Percentiles rank a stretch among this genome's conserved stretches.
Evolutionary conservation across 1,139 yeast genomes (phyloP).

Genomic region (Nakaseomyces kungkrabaensis): DNA sequence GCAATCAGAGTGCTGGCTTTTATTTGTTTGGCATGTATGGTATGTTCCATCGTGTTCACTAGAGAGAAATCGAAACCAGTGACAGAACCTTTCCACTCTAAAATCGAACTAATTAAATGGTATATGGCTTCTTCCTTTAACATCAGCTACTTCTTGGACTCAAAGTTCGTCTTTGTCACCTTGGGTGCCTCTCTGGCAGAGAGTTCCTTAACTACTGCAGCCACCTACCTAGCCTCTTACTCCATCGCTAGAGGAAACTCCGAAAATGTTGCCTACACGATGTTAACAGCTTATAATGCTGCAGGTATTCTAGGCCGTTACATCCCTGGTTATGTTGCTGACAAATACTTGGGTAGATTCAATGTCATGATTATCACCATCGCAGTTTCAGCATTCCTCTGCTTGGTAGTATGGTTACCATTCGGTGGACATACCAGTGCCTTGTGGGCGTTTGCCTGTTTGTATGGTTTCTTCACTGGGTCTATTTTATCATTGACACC

Average conservation of each 20-base stretch:
- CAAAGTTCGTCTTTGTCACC: slow-evolving; percentile 33
- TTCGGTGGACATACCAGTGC: slow-evolving; percentile 28
- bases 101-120: slow-evolving; percentile 19
- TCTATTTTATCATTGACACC: slow-evolving; percentile 38
- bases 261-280: slow-evolving; percentile 41
- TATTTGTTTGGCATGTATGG: slow-evolving; percentile 36
- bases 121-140: slow-evolving; percentile 25
- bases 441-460: slow-evolving; percentile 29
- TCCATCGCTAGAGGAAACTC: slow-evolving; percentile 35
- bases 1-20: slow-evolving; percentile 50
- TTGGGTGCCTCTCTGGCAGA: slow-evolving; percentile 43
- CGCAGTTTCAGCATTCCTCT: slow-evolving; percentile 32
- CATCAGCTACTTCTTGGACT: slow-evolving; percentile 33
- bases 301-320: slow-evolving; percentile 51
- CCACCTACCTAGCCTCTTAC: slow-evolving; percentile 24
- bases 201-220: slow-evolving; percentile 41
- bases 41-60: slow-evolving; percentile 35
- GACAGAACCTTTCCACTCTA: slow-evolving; percentile 18
- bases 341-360: slow-evolving; percentile 46
- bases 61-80: slow-evolving; percentile 36
- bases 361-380: slow-evolving; percentile 42
- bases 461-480: slow-evolving; percentile 31
- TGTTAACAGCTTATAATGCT: slow-evolving; percentile 49
- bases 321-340: slow-evolving; percentile 45
- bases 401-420: slow-evolving; percentile 30